Conservation (phyloP, 2,329 filamentous ascomycete genomes). For the Byssothecium circinans region DNA sequence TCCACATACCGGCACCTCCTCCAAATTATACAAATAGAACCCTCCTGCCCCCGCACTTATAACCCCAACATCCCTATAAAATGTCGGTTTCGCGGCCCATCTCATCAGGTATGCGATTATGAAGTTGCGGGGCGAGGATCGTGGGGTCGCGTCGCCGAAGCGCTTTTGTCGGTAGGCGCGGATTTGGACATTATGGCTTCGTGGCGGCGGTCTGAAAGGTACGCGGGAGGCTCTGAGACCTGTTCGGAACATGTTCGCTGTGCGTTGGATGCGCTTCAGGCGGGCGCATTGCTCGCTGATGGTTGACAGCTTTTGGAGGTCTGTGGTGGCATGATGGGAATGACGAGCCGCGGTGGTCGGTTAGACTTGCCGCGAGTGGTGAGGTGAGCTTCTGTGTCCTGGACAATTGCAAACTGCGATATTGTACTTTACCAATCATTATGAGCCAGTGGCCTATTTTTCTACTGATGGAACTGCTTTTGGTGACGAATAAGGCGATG, state of each 20-base stretch:
- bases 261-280: neutral
- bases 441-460: too few species aligned
- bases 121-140: conserved; percentile 38
- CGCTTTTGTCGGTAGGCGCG: conserved; percentile 29
- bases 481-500: too few species aligned
- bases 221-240: conserved; percentile 7
- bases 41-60: conserved; percentile 48
- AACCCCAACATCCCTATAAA: conserved; percentile 50
- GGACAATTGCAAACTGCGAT: too few species aligned
- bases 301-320: neutral
- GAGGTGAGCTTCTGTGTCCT: neutral
- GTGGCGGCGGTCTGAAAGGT: neutral
- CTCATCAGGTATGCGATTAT: conserved; percentile 25
- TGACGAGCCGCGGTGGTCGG: neutral
- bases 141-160: conserved; percentile 16
- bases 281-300: neutral
- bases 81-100: conserved; percentile 50
- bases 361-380: neutral
- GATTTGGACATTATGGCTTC: conserved; percentile 9
- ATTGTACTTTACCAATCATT: too few species aligned
- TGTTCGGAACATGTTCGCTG: conserved; percentile 5
- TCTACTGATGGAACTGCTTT: too few species aligned
- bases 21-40: conserved; percentile 70
- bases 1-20: conserved; percentile 63
- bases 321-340: neutral